These are phyloP conservation scores for Xylaria grammica DNA, from an alignment of 495 filamentous ascomycete genomes.

Conservation along the genomic window DNA sequence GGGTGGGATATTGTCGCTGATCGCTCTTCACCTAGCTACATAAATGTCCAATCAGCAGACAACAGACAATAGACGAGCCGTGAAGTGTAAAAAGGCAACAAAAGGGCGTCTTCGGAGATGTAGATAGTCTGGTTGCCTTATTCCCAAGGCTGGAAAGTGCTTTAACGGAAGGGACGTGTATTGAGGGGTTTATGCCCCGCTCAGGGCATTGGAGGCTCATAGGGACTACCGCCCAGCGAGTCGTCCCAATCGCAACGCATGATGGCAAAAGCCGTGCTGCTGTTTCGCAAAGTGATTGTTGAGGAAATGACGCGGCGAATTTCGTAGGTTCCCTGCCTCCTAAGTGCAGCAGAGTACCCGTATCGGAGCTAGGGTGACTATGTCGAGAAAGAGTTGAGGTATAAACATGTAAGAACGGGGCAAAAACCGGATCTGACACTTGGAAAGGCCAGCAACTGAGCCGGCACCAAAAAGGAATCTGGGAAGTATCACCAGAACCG, in stretches of 20 bases:
- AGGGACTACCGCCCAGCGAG: neutral
- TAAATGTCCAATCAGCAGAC: slow-evolving; percentile 3
- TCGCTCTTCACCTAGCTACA: neutral
- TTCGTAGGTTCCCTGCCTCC: too few relatives aligned
- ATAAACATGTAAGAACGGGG: neutral
- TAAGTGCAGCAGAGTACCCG: too few relatives aligned
- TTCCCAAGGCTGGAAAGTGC: neutral
- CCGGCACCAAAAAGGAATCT: too few relatives aligned
- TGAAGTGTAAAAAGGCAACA: slow-evolving; percentile 6
- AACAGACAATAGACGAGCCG: neutral
- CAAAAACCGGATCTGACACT: neutral
- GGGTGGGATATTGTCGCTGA: neutral
- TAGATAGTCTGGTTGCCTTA: slow-evolving; percentile 1
- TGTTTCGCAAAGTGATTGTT: neutral
- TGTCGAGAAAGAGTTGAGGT: too few relatives aligned
- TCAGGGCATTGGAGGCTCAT: neutral
- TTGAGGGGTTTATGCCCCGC: neutral
- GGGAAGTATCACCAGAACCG: neutral
- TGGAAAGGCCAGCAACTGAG: neutral
- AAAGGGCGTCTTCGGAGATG: neutral
- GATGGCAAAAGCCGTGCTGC: neutral
- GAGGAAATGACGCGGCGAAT: neutral
- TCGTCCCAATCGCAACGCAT: neutral
- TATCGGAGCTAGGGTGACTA: too few relatives aligned
- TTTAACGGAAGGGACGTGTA: neutral